Percentiles rank a stretch among this genome's conserved stretches.
These are phyloP conservation scores for Torrubiella hemipterigena DNA, from an alignment of 2,329 filamentous ascomycete genomes.

Conservation along the genomic window DNA sequence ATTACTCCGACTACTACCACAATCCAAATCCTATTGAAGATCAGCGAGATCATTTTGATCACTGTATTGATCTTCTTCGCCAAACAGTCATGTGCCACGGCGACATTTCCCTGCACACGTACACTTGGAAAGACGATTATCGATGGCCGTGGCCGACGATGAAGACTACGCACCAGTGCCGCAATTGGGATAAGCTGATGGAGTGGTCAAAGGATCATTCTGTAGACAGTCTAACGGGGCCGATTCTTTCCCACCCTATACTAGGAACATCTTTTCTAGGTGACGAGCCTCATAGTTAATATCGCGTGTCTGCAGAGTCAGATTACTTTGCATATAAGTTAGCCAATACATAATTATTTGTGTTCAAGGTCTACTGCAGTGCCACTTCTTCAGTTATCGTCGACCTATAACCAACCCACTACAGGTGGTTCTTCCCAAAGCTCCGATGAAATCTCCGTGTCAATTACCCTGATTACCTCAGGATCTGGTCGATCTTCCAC, in stretches of 20 bases:
- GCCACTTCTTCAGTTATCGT: no score
- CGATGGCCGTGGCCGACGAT: conserved; percentile 4
- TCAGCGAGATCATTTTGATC: conserved; percentile 8
- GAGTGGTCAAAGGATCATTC: conserved; percentile 3
- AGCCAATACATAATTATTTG: no score
- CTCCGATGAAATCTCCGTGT: no score
- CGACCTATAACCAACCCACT: no score
- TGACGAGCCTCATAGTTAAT: no score
- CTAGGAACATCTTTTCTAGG: background rate
- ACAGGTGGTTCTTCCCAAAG: no score
- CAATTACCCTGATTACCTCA: no score
- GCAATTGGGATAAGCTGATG: conserved; percentile 7
- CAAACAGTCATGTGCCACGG: conserved; percentile 10
- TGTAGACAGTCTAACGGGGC: conserved; percentile 1
- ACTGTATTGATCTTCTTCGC: conserved; percentile 9
- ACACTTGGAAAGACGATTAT: conserved; percentile 7
- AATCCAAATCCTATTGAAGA: conserved; percentile 6
- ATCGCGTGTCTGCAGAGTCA: no score
- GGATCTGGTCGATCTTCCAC: no score
- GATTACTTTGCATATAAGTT: no score
- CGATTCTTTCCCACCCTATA: conserved; percentile 3
- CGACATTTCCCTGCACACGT: conserved; percentile 6
- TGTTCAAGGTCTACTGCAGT: no score
- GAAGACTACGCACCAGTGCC: conserved; percentile 6
- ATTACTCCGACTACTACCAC: conserved; percentile 7